Evolutionary conservation across 768 basidiomycete species (phyloP).

Genomic region (Podaxis sp.): DNA sequence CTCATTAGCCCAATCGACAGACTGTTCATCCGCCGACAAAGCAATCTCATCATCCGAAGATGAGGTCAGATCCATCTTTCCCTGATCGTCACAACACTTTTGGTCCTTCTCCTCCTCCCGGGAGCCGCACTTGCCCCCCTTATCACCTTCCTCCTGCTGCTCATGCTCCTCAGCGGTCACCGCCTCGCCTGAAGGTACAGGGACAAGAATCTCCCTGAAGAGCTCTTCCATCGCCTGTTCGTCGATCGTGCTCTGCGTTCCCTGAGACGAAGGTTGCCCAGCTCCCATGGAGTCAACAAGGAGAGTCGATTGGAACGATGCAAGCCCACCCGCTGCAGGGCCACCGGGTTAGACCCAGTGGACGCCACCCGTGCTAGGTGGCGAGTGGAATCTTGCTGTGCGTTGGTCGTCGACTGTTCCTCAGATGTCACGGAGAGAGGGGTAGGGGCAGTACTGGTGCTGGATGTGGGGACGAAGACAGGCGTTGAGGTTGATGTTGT

Average conservation of each 20-base stretch:
- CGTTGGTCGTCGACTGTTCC: conserved; percentile 28
- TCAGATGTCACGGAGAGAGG: conserved; percentile 19
- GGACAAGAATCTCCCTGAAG: conserved; percentile 64
- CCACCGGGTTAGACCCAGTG: conserved; percentile 62
- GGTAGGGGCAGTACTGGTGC: conserved; percentile 24
- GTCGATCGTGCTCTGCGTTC: conserved; percentile 57
- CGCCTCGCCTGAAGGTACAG: conserved; percentile 43
- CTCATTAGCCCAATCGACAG: conserved; percentile 39
- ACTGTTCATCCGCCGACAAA: conserved; percentile 15
- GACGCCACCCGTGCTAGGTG: conserved; percentile 98
- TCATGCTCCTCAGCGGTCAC: conserved; percentile 24
- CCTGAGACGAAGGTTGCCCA: conserved; percentile 22
- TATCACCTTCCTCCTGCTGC: conserved; percentile 15
- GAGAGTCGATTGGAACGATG: conserved; percentile 22
- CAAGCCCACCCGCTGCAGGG: conserved; percentile 94
- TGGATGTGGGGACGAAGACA: conserved; percentile 30
- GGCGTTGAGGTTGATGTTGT: conserved; percentile 35
- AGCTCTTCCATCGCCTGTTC: conserved; percentile 68
- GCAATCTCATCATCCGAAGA: background rate
- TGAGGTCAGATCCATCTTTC: conserved; percentile 19
- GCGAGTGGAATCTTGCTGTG: conserved; percentile 72
- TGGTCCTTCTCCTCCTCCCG: conserved; percentile 17
- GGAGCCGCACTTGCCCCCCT: conserved; percentile 20
- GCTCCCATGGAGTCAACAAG: conserved; percentile 22
- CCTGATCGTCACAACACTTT: conserved; percentile 20